Evolutionary conservation across 495 filamentous ascomycete species (phyloP), one percentile per base, ranked within the genome.

Genomic region (Cryomyces minteri): DNA sequence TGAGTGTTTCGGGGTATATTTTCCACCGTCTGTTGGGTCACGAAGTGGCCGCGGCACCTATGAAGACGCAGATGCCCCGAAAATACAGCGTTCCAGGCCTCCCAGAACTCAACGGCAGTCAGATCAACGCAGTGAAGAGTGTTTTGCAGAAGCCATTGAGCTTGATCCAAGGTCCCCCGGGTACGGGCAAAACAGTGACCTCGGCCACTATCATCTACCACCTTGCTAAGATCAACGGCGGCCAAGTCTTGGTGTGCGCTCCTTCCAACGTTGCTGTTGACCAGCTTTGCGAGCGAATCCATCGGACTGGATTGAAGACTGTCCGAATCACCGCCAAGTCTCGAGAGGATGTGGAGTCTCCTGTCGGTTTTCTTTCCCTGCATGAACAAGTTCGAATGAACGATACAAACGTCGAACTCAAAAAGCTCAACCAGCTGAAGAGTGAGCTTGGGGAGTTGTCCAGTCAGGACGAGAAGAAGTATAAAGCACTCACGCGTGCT

Each of bases 311-410:
- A 6, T 67, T 99, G 41, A 99, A 96, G 64, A 87, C 87, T 45
- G 90, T 96, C n/a, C 88, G 90, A 51, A 76, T 99, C 48, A 99
- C 92, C 8, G 90, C 90, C 39, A 99, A 99, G 62, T 96, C 92
- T 47, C 79, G 90, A 39, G 90, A 99, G 59, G 90, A 99, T 67
- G 92, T 96, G 18, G 90, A 99, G 58, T 95, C 88, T 12, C 83
- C 86, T 14, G 90, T 99, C 48, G 80, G 81, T 53, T 96, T 95
- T 59, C 70, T 99, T 28, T 88, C 90, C 25, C 68, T 99, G 37
- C 90, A 99, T 53, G 83, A 95, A 61, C 90, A 99, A 66, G 90
- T 99, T 44, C 84, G 85, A 51, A 83, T 95, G 74, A 92, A 95
- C 54, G 88, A 95, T 55, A 88, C 79, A 54, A 99, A 95, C 58